Evolutionary conservation across 768 basidiomycete genomes (phyloP), one percentile per base, ranked within the genome.

Genomic region (Sistotremastrum niveocremeum): DNA sequence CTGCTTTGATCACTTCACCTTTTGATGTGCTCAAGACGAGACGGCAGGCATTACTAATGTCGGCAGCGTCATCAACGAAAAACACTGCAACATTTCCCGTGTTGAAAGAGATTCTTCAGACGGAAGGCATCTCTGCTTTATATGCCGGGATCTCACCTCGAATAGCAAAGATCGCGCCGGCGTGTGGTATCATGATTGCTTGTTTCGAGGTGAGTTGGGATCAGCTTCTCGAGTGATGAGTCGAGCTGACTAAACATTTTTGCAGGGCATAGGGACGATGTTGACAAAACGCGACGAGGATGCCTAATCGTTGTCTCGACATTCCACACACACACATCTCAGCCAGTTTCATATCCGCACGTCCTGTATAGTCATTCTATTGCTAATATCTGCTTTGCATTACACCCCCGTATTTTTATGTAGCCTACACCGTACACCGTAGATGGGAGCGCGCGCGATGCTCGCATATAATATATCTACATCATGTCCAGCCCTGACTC

Each of bases 21-120:
- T 95, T 97, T 58, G 95, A 99, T 58, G 91, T 97, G 20, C 71
- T 98, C 47, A 99, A 99, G 64, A 98, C 95, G 2, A 76, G 94
- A 45, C 70, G 88, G 43, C 95, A 99, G 58, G 81, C 91, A 3
- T 66, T 87, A 39, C 54, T 84, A 34, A 84, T 88, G 81, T 68
- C 74, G 6, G 58, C 69, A 6, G 58, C 78, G 3, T 57, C 66
- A 6, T 50, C 62, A 28, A 55, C 64, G 12, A 57, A 63, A 39
- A 62, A 37, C 33, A 49, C 58, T 39, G 52, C 55, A 38, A 84
- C 78, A 1, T 60, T 87, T 50, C 72, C 79, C 4, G 63, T 95
- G 5, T 64, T 87, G 34, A 50, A 73, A 49, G 74, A 77, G 47
- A 81, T 98, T 39, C 56, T 88, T 34, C 75, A 70, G 47, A 81